Evolutionary conservation across 768 basidiomycete genomes (phyloP), one percentile per base, ranked within the genome.

Genomic region (Harrya chromipes): DNA sequence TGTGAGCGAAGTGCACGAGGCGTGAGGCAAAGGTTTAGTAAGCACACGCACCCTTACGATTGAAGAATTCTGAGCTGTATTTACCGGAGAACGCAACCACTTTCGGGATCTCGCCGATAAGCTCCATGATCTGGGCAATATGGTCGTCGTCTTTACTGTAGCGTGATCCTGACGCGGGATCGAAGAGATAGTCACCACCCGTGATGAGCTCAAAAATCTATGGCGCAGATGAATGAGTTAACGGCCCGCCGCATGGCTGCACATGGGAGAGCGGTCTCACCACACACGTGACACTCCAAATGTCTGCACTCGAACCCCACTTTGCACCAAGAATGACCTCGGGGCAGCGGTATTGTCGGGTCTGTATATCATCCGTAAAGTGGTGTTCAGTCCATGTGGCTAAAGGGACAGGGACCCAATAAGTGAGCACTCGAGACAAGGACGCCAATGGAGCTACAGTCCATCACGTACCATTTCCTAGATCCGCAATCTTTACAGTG

Each of bases 311-410:
- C 11, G 92, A 77, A 5, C 92, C 90, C 95, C 95, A 99, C 58
- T 91, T 90, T 2, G 92, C 91, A 38, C 95, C 95, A 1, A 98
- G 76, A 40, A 99, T 94, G 50, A 98, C 95, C 68, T 99, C 95
- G 1, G 97, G 95, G 74, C 91, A 93, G 23, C 97, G 83, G 67
- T 98, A 98, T 62, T 98, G 97, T 62, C 95, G 74, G 23, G 97
- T 99, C 72, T 98, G 89, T 59, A 97, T 98, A 61, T 97, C 97
- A 70, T 99, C 95, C 37, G 97, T 98, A 57, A 98, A 99, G 65
- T 98, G 97, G 57, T 97, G 90, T 61, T 95, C 90, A 26, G 82
- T 82, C 89, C 89, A 90, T 1, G 89, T 91, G 10, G 89, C 89
- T 67, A 51, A 37, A 45, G 36, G 43, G 26, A 46, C 40, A 41